Base-by-base conservation (phyloP, 495 filamentous ascomycete species). In the Barbatosphaeria neglecta region DNA sequence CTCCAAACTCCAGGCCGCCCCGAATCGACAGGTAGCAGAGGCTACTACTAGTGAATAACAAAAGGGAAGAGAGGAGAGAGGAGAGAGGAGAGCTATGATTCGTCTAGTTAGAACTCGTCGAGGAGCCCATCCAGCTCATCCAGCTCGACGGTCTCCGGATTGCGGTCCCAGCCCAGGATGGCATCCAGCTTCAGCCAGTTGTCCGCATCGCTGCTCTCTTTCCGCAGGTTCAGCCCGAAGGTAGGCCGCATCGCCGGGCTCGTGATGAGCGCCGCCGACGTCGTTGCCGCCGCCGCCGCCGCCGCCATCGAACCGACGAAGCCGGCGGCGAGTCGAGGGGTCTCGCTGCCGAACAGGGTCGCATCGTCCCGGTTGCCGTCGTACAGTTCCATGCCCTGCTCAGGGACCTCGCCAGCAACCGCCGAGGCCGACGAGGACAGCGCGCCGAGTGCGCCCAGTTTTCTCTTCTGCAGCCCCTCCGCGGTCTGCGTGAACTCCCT, bases 401-500 rank as follows among this genome's bases (percentile, higher is more conserved):
- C 66, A 33, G 64, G 58, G 38, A 72, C 67, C 42, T 68, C 66
- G 17, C 55, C 51, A n/a, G n/a, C n/a, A n/a, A n/a, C n/a, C n/a
- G n/a, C n/a, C n/a, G n/a, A n/a, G n/a, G n/a, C n/a, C n/a, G n/a
- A n/a, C n/a, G n/a, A n/a, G 24, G 58, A 58, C 20, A 68, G 68
- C 45, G 63, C 48, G 38, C 74, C 74, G 37, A n/a, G n/a, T n/a
- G 68, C 71, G 52, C 63, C 76, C 48, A 75, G 68, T 47, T 76
- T 86, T 48, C 85, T 77, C 67, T 84, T 84, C 54, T 87, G 87
- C 63, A 96, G 77, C 37, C 80, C 83, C 56, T 83, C 81, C 8
- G 92, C 92, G 6, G 90, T 96, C 66, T 90, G 87, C 3, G 87
- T 95, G 58, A 98, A 98, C 65, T 97, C 92, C 55, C 83, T 86